Evolutionary conservation across 495 filamentous ascomycete genomes (phyloP).

Genomic region (Neurospora hispaniola): DNA sequence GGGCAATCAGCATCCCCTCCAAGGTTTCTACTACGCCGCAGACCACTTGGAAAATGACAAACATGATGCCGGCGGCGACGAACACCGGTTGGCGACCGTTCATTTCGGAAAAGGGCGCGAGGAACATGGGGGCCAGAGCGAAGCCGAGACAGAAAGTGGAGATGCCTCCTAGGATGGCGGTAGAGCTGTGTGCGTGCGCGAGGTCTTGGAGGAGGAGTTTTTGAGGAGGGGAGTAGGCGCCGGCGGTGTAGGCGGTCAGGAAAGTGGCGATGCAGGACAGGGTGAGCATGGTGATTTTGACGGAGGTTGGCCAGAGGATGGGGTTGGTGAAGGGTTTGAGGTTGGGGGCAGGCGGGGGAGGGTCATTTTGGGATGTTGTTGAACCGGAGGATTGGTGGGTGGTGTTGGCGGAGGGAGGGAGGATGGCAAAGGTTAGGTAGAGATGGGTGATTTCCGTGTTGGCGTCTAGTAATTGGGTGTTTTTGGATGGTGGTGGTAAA

Average conservation of each 20-base stretch:
- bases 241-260: constrained; percentile 71
- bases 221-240: constrained; percentile 63
- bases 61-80: constrained; percentile 59
- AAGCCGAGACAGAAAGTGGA: constrained; percentile 80
- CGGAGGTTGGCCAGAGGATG: constrained; percentile 57
- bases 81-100: constrained; percentile 78
- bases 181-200: constrained; percentile 46
- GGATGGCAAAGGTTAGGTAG: constrained; percentile 65
- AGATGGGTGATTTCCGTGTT: constrained; percentile 44
- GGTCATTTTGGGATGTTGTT: not conserved
- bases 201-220: constrained; percentile 50
- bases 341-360: constrained; percentile 20
- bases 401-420: constrained; percentile 46
- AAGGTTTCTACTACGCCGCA: constrained; percentile 66
- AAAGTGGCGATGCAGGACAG: constrained; percentile 67
- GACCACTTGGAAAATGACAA: constrained; percentile 53
- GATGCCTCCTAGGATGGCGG: constrained; percentile 65
- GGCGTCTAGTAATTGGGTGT: not conserved
- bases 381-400: constrained; percentile 22
- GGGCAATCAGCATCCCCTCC: constrained; percentile 63
- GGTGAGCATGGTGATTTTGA: constrained; percentile 63
- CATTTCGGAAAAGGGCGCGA: constrained; percentile 86
- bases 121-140: constrained; percentile 74
- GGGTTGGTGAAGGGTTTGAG: constrained; percentile 60
- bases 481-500: not conserved